These are phyloP conservation scores for Monosporascus sp. DNA, from an alignment of 2,329 filamentous ascomycete species.

Conservation along the genomic window DNA sequence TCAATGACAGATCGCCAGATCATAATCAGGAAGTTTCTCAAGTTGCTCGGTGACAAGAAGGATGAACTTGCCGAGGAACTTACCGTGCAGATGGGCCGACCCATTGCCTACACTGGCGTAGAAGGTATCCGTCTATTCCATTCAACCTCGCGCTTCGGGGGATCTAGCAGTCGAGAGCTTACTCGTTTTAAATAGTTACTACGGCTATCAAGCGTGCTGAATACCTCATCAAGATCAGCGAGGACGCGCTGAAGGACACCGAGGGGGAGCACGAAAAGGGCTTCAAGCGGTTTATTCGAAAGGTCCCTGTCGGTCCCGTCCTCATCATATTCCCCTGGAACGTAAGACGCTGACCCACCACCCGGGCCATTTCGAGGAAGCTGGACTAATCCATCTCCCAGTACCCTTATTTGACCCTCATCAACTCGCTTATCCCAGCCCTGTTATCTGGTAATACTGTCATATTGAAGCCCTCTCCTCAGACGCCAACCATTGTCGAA, in stretches of 20 bases:
- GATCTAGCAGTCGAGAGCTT: background rate
- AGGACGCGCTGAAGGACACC: conserved; percentile 72
- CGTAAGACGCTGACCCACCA: conserved; percentile 44
- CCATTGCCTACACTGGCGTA: conserved; percentile 78
- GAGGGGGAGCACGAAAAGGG: conserved; percentile 79
- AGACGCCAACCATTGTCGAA: conserved; percentile 89
- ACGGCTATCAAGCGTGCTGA: conserved; percentile 83
- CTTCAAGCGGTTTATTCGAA: conserved; percentile 85
- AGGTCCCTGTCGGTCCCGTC: conserved; percentile 80
- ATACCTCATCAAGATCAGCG: conserved; percentile 79
- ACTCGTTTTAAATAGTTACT: conserved; percentile 39
- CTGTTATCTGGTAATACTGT: conserved; percentile 85
- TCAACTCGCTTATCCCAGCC: conserved; percentile 91
- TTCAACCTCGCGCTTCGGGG: no score
- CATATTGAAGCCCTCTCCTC: conserved; percentile 89
- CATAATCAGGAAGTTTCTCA: conserved; percentile 75
- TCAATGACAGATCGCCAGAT: conserved; percentile 68
- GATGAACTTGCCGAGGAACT: conserved; percentile 80
- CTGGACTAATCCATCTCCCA: conserved; percentile 30
- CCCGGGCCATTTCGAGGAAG: background rate
- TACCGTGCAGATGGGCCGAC: conserved; percentile 91
- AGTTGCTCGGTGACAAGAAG: conserved; percentile 62
- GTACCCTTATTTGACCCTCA: conserved; percentile 91
- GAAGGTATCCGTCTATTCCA: conserved; percentile 40
- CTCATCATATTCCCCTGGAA: conserved; percentile 95